A percentile compares a stretch with the other conserved stretches of the same genome.
These are phyloP conservation scores for Lasiodiplodia theobromae DNA, from an alignment of 2,329 filamentous ascomycete genomes.

Conservation along the genomic window DNA sequence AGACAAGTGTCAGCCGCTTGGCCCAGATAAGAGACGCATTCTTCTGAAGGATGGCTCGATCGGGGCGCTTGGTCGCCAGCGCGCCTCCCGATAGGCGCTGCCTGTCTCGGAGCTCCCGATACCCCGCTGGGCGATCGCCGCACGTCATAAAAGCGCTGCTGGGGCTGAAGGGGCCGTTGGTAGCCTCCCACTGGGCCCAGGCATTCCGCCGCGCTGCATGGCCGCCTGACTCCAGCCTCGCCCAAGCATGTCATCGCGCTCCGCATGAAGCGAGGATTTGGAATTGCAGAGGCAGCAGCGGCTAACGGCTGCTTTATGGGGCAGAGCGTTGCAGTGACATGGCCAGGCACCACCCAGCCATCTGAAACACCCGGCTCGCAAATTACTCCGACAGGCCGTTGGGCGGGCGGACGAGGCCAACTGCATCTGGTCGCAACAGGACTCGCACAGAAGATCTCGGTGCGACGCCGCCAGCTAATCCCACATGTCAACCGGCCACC, in stretches of 20 bases:
- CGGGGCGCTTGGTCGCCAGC: conserved; percentile 9
- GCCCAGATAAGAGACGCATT: conserved; percentile 24
- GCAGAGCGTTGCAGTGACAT: conserved; percentile 24
- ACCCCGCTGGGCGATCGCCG: conserved; percentile 26
- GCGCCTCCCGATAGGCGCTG: conserved; percentile 26
- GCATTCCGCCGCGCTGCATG: conserved; percentile 27
- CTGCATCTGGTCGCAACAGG: conserved; percentile 29
- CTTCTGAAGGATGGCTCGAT: conserved; percentile 27
- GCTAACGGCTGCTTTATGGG: conserved; percentile 20
- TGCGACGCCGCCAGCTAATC: conserved; percentile 25
- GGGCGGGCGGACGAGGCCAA: conserved; percentile 16
- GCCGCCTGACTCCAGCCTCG: conserved; percentile 25
- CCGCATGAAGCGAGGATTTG: conserved; percentile 27
- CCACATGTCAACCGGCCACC: conserved; percentile 29
- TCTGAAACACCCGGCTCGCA: conserved; percentile 30
- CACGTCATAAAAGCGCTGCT: conserved; percentile 18
- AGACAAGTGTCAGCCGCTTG: conserved; percentile 31
- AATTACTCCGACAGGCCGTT: conserved; percentile 28
- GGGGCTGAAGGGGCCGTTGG: conserved; percentile 27
- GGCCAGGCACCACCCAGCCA: conserved; percentile 1
- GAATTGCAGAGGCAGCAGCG: conserved; percentile 25
- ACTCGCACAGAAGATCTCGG: conserved; percentile 29
- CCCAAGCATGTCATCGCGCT: conserved; percentile 18
- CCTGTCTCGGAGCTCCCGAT: conserved; percentile 30
- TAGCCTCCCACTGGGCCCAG: conserved; percentile 19